Evolutionary conservation across 495 filamentous ascomycete species (phyloP).

Genomic region (Penicillium mononematosum): DNA sequence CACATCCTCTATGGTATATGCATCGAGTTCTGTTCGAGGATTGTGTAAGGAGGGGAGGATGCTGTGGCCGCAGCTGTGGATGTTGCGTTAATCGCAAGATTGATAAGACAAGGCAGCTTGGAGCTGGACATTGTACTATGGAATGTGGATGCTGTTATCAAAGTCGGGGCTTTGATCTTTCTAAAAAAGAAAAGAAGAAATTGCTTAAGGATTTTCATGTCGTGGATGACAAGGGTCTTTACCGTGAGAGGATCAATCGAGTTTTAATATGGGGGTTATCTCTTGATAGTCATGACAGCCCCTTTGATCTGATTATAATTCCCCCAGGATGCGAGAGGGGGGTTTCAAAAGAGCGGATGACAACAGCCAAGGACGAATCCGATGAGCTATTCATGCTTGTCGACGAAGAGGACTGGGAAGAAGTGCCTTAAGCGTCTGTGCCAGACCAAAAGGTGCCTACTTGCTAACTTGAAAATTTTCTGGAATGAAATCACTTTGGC

Average conservation of each 20-base stretch:
- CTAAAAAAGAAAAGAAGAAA: conserved; percentile 1
- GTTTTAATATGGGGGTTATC: neutral
- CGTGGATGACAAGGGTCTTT: neutral
- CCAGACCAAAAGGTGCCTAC: too few relatives aligned
- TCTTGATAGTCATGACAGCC: neutral
- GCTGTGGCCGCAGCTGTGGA: conserved; percentile 5
- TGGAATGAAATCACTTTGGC: too few relatives aligned
- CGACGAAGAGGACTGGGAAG: neutral
- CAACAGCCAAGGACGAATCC: neutral
- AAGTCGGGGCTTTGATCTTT: conserved; percentile 4
- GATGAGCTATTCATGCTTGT: neutral
- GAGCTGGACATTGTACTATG: conserved; percentile 11
- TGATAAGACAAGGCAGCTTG: neutral
- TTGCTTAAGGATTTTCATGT: neutral
- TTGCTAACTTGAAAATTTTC: too few relatives aligned
- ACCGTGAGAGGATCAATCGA: neutral
- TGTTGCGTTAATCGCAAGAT: neutral
- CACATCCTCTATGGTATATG: conserved; percentile 13
- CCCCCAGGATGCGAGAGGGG: neutral
- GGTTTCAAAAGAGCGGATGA: neutral
- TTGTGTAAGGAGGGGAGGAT: conserved; percentile 3
- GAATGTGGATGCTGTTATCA: conserved; percentile 12
- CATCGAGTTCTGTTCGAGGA: conserved; percentile 8
- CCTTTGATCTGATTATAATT: neutral
- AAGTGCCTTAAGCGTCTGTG: neutral